Evolutionary conservation across 2,329 filamentous ascomycete genomes (phyloP).

Genomic region (Trichoderma afroharzianum): DNA sequence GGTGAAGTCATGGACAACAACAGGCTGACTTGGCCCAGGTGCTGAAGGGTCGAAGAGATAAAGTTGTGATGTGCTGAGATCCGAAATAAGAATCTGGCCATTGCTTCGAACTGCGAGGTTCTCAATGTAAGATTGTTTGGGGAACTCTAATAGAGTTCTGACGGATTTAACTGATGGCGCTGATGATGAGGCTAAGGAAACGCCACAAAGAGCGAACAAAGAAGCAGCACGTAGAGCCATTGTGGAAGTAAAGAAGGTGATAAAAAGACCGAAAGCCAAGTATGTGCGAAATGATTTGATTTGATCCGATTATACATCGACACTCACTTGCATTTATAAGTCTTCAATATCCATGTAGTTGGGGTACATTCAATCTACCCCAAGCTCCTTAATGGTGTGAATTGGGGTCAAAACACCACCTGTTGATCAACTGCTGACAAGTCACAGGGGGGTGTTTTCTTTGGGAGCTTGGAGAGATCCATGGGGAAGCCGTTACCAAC

Average conservation of each 20-base stretch:
- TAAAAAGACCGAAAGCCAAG: neutral
- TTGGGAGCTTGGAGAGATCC: neutral
- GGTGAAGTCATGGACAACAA: constrained; percentile 30
- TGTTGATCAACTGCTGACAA: neutral
- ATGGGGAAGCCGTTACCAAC: neutral
- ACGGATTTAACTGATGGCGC: neutral
- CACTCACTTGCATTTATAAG: neutral
- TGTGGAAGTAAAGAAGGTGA: neutral
- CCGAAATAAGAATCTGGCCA: constrained; percentile 34
- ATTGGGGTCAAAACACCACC: neutral
- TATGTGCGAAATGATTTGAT: neutral
- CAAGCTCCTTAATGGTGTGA: neutral
- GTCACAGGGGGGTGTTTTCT: neutral
- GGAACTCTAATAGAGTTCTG: constrained; percentile 12
- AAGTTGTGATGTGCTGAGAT: constrained; percentile 31
- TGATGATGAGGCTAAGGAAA: neutral
- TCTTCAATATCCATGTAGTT: neutral
- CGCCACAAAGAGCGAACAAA: neutral
- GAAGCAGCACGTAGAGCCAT: neutral
- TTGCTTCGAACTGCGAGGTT: constrained; percentile 37
- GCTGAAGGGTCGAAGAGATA: constrained; percentile 31
- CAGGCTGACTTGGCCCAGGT: constrained; percentile 17
- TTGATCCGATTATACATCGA: neutral
- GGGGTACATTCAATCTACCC: constrained; percentile 9
- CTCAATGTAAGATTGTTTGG: constrained; percentile 24